phyloP scores from a whole-genome alignment of 73 alveolate genomes.

The Symbiodinium natans region DNA sequence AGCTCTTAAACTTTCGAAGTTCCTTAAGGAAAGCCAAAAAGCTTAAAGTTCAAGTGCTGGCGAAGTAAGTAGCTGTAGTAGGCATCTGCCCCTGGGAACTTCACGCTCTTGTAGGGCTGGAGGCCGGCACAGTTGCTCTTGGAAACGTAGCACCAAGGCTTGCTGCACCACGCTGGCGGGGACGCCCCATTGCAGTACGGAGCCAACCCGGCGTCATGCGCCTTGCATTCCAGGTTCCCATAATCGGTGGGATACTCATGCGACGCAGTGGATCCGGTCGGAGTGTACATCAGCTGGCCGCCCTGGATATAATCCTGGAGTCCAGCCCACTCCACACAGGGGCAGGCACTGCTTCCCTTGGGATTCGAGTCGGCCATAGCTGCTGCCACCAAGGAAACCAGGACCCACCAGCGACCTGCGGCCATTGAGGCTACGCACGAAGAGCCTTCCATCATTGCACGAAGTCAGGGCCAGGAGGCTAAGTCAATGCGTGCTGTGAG shows the following conservation, averaged over 20 bases:
- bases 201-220: conserved; percentile 16
- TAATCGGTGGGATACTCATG: background rate
- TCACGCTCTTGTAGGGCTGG: too few relatives aligned
- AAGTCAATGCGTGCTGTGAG: too few relatives aligned
- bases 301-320: background rate
- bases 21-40: too few relatives aligned
- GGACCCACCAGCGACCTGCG: too few relatives aligned
- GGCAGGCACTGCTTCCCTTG: background rate
- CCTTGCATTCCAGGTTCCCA: conserved; percentile 9
- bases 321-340: background rate
- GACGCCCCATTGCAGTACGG: conserved; percentile 10
- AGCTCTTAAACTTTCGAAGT: too few relatives aligned
- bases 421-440: too few relatives aligned
- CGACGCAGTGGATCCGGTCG: background rate
- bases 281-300: background rate
- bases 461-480: too few relatives aligned
- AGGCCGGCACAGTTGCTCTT: background rate
- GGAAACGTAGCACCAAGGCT: conserved; percentile 65
- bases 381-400: background rate
- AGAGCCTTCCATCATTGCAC: too few relatives aligned
- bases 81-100: conserved; percentile 2
- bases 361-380: background rate
- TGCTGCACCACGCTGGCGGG: conserved; percentile 54
- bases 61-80: too few relatives aligned
- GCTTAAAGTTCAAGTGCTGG: too few relatives aligned